phyloP scores from a whole-genome alignment of 331 rosid genomes.

The Malus hybrid region DNA sequence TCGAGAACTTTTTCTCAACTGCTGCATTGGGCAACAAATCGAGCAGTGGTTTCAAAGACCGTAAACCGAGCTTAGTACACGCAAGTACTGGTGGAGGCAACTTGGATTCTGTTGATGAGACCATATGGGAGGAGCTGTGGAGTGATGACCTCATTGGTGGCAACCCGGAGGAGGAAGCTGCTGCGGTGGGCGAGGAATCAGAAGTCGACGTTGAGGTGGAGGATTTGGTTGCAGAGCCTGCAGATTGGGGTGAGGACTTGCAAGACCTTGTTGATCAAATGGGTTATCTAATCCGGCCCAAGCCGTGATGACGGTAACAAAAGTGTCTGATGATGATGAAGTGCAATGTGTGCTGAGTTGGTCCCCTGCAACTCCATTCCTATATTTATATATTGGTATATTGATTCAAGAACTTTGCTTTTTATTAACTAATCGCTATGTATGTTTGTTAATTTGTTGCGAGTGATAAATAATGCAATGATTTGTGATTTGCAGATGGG shows the following conservation, averaged over 20 bases:
- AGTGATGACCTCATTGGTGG: slow-evolving; percentile 42
- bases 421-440: neutral
- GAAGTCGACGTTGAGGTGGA: slow-evolving; percentile 47
- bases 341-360: slow-evolving; percentile 7
- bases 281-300: slow-evolving; percentile 46
- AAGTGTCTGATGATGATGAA: neutral
- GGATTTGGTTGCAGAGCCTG: slow-evolving; percentile 31
- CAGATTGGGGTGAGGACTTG: slow-evolving; percentile 62
- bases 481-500: slow-evolving; percentile 50
- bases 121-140: slow-evolving; percentile 58
- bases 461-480: neutral
- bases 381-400: slow-evolving; percentile 22
- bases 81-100: slow-evolving; percentile 5
- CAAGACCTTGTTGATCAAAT: slow-evolving; percentile 65
- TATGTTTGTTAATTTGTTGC: neutral
- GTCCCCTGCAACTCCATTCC: slow-evolving; percentile 28
- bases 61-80: slow-evolving; percentile 14
- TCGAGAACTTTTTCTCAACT: slow-evolving; percentile 43
- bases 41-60: slow-evolving; percentile 31
- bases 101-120: slow-evolving; percentile 26
- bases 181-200: slow-evolving; percentile 32
- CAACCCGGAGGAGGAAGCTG: slow-evolving; percentile 42
- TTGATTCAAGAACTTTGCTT: neutral
- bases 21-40: slow-evolving; percentile 42
- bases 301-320: slow-evolving; percentile 5